Conservation (phyloP, 164 flowering plant species). For the Stephania yunnanensis region DNA sequence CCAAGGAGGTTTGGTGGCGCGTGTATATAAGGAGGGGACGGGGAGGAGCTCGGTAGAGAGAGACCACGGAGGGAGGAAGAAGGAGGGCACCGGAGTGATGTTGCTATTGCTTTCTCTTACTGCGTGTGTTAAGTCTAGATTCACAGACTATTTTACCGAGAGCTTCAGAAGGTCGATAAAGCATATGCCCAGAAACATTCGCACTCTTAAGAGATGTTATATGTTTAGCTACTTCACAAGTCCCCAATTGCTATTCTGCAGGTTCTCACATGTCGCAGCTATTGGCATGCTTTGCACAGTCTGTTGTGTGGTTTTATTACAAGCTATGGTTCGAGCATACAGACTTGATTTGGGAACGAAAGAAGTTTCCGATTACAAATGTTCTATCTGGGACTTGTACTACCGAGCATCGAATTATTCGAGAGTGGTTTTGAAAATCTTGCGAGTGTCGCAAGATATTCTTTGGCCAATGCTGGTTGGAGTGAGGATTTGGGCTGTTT, state of each 20-base stretch:
- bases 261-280: background rate
- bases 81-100: no score
- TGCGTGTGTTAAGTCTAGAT: background rate
- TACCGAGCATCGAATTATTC: background rate
- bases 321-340: background rate
- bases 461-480: no score
- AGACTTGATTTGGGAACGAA: background rate
- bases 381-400: background rate
- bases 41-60: no score
- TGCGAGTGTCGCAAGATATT: background rate
- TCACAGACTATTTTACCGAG: background rate
- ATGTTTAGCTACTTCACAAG: background rate
- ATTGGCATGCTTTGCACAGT: background rate
- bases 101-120: background rate
- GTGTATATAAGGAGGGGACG: no score
- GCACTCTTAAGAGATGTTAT: background rate
- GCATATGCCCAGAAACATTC: background rate
- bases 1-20: no score
- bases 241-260: background rate
- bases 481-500: background rate
- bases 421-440: background rate
- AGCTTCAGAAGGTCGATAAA: no score
- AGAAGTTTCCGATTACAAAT: conserved; percentile 7
- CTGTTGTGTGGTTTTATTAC: background rate
- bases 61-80: no score